Evolutionary conservation across 1,284 basidiomycete species (phyloP).

Genomic region (Ustanciosporium gigantosporum): DNA sequence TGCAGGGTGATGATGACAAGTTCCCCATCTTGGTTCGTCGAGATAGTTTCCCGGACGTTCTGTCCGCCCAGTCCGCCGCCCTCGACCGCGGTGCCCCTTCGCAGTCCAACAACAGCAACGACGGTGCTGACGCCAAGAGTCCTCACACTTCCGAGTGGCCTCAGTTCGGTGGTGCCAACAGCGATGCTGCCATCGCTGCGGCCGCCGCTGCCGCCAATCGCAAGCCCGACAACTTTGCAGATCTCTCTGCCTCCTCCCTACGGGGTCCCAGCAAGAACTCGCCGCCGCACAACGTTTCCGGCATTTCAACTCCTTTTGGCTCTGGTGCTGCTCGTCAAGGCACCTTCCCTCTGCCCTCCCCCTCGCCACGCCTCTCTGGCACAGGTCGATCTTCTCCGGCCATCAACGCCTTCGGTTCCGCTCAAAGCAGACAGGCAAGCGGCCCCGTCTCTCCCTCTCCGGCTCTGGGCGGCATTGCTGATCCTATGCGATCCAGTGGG

Average conservation of each 20-base stretch:
- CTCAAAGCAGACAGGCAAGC: conserved; percentile 25
- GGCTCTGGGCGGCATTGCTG: conserved; percentile 19
- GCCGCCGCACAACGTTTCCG: conserved; percentile 61
- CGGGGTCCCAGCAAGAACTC: conserved; percentile 56
- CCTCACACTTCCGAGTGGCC: conserved; percentile 91
- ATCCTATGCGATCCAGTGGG: conserved; percentile 17
- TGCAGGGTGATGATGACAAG: conserved; percentile 64
- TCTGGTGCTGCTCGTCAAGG: conserved; percentile 24
- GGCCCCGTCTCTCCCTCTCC: conserved; percentile 31
- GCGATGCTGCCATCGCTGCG: conserved; percentile 44
- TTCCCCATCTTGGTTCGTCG: conserved; percentile 66
- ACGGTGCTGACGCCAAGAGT: conserved; percentile 11
- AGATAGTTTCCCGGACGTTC: conserved; percentile 67
- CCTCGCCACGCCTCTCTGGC: conserved; percentile 22
- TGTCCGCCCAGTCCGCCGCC: conserved; percentile 87
- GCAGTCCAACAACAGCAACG: conserved; percentile 65
- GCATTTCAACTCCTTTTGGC: conserved; percentile 28
- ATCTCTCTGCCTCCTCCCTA: conserved; percentile 8
- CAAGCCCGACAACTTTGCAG: conserved; percentile 3
- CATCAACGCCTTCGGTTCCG: conserved; percentile 25
- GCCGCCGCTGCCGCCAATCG: conserved; percentile 6
- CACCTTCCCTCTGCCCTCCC: conserved; percentile 28
- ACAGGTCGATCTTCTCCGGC: conserved; percentile 33
- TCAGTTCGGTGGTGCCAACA: conserved; percentile 71
- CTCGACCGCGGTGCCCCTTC: conserved; percentile 87